Base-by-base conservation (phyloP, 1,284 basidiomycete genomes). In the Boletus holoroseus region DNA sequence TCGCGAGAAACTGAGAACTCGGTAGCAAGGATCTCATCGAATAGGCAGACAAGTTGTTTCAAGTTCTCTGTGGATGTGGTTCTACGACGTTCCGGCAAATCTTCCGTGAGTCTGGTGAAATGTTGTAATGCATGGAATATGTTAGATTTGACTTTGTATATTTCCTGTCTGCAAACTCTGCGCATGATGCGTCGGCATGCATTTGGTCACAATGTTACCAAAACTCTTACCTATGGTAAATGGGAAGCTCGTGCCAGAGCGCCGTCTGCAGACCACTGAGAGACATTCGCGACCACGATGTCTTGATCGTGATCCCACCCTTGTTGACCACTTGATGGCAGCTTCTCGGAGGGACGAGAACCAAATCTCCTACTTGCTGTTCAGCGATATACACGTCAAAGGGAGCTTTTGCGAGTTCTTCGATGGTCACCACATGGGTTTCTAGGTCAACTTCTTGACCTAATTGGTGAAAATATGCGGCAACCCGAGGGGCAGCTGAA, bases 271-370 rank as follows among this genome's bases (percentile, higher is more conserved):
- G 64, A 3, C 84, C 82, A 40, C 68, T 62, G 12, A 85, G 59
- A 8, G 83, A 83, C 85, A 90, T 88, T 38, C 88, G 73, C 1
- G 87, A 89, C 87, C 87, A 90, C 1, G 85, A 85, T 8, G 80
- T 79, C 67, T 91, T 91, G 62, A 88, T 73, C 0, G 85, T 85
- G 24, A 90, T 72, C 8, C 88, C 87, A 24, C 88, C 85, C 44
- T 71, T 68, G 58, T 90, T 91, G 18, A 89, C 75, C 5, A 90
- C 87, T 61, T 89, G 86, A 64, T 89, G 87, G 51, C 81, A 86
- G 53, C 82, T 84, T 55, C 83, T 72, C 18, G 85, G 82, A 11
- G 87, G 88, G 11, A 90, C 84, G n/a, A 90, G 72, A 5, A 90
- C 81, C 28, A 91, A 63, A 61, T 91, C 88, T 1, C 87, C 87